A percentile compares a stretch with the other conserved stretches of the same genome.
These are phyloP conservation scores for Fraxinus excelsior DNA, from an alignment of 257 asterid genomes.

Conservation along the genomic window DNA sequence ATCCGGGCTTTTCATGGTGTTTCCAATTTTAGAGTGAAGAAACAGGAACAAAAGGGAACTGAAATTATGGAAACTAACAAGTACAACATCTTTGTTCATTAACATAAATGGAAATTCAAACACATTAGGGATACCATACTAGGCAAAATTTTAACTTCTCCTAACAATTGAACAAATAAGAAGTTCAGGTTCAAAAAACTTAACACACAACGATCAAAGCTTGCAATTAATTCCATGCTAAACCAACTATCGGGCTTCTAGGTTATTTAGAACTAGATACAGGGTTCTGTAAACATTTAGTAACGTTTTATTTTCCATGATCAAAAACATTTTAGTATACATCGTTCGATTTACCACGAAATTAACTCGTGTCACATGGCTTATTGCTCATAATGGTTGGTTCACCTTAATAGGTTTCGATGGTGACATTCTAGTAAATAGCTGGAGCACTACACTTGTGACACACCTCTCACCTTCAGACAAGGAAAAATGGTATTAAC, in stretches of 20 bases:
- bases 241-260: background rate
- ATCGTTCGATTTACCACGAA: background rate
- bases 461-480: too few relatives aligned
- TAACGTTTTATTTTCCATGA: too few relatives aligned
- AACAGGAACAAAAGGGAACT: too few relatives aligned
- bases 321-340: too few relatives aligned
- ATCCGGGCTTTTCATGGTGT: background rate
- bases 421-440: background rate
- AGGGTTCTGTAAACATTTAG: background rate
- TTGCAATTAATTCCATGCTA: background rate
- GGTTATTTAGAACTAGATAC: background rate
- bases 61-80: background rate
- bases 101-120: background rate
- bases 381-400: background rate
- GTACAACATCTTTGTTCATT: background rate
- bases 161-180: background rate
- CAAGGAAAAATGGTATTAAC: too few relatives aligned
- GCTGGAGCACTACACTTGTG: background rate
- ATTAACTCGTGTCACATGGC: background rate
- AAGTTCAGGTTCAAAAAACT: background rate
- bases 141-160: too few relatives aligned
- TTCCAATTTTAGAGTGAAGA: too few relatives aligned
- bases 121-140: background rate
- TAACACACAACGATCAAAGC: background rate
- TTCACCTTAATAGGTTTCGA: background rate